A percentile compares a stretch with the other conserved stretches of the same genome.
Conservation (phyloP, 805 yeast species). For the Komagataella pastoris region DNA sequence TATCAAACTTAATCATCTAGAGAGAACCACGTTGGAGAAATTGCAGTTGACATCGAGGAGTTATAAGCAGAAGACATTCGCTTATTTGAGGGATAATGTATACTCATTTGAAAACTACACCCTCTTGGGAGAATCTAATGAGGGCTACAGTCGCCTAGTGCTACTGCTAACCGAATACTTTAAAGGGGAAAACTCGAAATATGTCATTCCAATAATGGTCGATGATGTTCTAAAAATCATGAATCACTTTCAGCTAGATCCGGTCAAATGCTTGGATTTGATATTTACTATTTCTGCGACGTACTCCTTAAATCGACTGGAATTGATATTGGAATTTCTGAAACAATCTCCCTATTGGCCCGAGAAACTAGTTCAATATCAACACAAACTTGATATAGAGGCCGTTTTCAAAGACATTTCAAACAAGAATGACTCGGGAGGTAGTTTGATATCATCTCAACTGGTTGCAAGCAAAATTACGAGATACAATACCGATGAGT, state of each 20-base stretch:
- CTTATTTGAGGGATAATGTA: slow-evolving; percentile 15
- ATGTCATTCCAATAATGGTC: slow-evolving; percentile 11
- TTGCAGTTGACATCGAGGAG: slow-evolving; percentile 15
- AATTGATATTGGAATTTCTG: slow-evolving; percentile 25
- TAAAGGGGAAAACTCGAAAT: slow-evolving; percentile 22
- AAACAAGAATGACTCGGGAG: not conserved
- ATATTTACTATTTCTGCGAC: slow-evolving; percentile 36
- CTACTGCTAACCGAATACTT: slow-evolving; percentile 32
- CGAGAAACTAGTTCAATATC: not conserved
- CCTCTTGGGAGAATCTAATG: slow-evolving; percentile 58
- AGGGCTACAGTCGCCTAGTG: slow-evolving; percentile 61
- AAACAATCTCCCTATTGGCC: slow-evolving; percentile 21
- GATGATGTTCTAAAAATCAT: slow-evolving; percentile 28
- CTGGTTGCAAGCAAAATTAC: not conserved
- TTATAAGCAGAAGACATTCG: slow-evolving; percentile 14
- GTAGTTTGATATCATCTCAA: not conserved
- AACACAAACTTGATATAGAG: not conserved
- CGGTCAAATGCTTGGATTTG: slow-evolving; percentile 53
- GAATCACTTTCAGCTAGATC: slow-evolving; percentile 69
- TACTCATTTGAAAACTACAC: slow-evolving; percentile 29
- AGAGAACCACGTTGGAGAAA: slow-evolving; percentile 11
- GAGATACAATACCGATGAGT: slow-evolving; percentile 14
- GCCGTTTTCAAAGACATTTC: not conserved
- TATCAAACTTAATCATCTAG: slow-evolving; percentile 15
- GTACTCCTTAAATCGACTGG: slow-evolving; percentile 13